These are phyloP conservation scores for Mortierella claussenii DNA, from an alignment of 192 early-diverging fungal genomes.

Conservation along the genomic window DNA sequence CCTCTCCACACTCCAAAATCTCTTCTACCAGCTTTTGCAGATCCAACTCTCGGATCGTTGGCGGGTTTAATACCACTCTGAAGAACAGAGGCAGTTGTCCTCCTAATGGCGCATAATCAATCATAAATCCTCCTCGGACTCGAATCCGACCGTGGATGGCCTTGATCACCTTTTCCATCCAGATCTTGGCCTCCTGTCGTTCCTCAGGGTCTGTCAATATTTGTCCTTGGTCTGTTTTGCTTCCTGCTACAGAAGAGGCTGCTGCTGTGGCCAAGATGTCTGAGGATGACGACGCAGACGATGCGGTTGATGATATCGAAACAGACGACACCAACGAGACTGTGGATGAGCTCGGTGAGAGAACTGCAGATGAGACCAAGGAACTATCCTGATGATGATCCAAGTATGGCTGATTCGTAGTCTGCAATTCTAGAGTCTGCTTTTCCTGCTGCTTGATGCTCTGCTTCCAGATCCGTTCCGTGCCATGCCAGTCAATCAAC, in stretches of 20 bases:
- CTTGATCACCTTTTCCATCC: conserved; percentile 55
- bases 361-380: background rate
- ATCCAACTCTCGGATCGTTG: conserved; percentile 63
- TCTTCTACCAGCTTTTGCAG: conserved; percentile 59
- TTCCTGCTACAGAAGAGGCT: background rate
- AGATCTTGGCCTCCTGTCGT: conserved; percentile 36
- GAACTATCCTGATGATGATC: background rate
- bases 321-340: conserved; percentile 19
- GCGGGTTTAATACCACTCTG: conserved; percentile 77
- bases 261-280: background rate
- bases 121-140: conserved; percentile 64
- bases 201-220: conserved; percentile 37
- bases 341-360: conserved; percentile 22
- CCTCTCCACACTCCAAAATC: conserved; percentile 64
- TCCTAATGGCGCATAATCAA: conserved; percentile 76
- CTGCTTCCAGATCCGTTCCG: conserved; percentile 20
- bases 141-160: conserved; percentile 58
- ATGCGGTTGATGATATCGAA: conserved; percentile 16
- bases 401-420: conserved; percentile 1
- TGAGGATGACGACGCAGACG: conserved; percentile 3
- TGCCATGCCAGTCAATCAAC: conserved; percentile 25
- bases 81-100: conserved; percentile 69
- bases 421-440: background rate
- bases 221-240: conserved; percentile 12
- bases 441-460: background rate